Base-by-base conservation (phyloP, 2,329 filamentous ascomycete genomes). In the Pseudogymnoascus sp. region DNA sequence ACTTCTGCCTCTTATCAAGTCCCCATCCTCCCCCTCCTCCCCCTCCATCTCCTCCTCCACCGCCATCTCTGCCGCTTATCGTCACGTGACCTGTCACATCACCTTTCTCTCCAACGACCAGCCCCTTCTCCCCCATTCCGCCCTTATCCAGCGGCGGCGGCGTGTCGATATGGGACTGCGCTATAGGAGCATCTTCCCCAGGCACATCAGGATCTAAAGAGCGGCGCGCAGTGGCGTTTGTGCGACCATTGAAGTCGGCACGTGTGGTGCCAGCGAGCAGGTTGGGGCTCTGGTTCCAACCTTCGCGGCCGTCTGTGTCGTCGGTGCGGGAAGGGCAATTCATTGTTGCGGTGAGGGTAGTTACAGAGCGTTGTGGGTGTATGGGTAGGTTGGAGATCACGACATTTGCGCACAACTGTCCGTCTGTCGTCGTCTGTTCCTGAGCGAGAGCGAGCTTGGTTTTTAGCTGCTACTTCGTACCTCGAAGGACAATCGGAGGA, bases 311-410 rank as follows among this genome's bases (percentile, higher is more conserved):
- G 41, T 76, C 74, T 60, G 79, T 72, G 59, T 82, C 78, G 65
- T 87, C 84, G 26, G 78, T 82, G 66, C 82, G 78, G 6, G 84
- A 86, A 64, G 84, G 83, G 71, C 84, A 85, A 68, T 87, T 87
- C 84, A 87, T 87, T 63, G 37, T 72, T 53, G 46, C 46, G n/a
- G 26, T 53, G 46, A 26, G n/a, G 26, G n/a, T 53, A 31, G 46
- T 31, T 53, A 16, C n/a, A 53, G 46, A 53, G 46, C n/a, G n/a
- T 11, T 31, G n/a, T 53, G n/a, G 26, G 46, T 53, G 26, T 16
- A 6, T 40, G n/a, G 22, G 43, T 31, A 28, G 14, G n/a, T 53
- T 50, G 26, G 46, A 12, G 46, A 53, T 53, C 46, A 53, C 46
- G 46, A 53, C 46, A 53, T 53, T 31, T 53, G 46, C 24, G 46